Percentiles rank a stretch among this genome's conserved stretches.
Evolutionary conservation across 2,329 filamentous ascomycete species (phyloP).

Genomic region (Alternaria sp.): DNA sequence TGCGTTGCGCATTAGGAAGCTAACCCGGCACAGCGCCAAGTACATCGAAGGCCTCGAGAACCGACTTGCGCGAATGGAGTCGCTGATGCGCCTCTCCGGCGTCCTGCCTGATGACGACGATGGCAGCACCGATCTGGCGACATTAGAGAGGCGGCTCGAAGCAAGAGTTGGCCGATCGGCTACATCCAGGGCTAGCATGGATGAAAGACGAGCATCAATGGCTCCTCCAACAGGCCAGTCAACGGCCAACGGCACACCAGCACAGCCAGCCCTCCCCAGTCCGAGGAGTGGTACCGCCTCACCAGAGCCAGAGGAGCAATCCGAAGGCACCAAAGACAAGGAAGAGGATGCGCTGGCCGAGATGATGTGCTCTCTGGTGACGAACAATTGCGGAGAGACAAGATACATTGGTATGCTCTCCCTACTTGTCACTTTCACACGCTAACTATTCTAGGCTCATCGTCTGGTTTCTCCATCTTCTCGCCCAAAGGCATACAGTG

Average conservation of each 20-base stretch:
- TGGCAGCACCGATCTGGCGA: conserved; percentile 85
- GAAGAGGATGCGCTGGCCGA: conserved; percentile 91
- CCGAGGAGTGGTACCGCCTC: conserved; percentile 62
- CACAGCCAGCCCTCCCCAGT: conserved; percentile 58
- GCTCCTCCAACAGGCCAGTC: conserved; percentile 50
- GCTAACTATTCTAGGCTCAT: conserved; percentile 71
- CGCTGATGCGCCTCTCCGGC: conserved; percentile 83
- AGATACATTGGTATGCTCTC: conserved; percentile 81
- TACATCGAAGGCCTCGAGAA: conserved; percentile 98
- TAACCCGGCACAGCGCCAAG: conserved; percentile 72
- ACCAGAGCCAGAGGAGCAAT: conserved; percentile 59
- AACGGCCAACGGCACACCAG: conserved; percentile 51
- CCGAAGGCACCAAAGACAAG: conserved; percentile 48
- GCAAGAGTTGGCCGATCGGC: conserved; percentile 55
- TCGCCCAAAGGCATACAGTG: conserved; percentile 97
- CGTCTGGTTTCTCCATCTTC: conserved; percentile 98
- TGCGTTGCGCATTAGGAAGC: conserved; percentile 3
- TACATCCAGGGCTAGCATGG: conserved; percentile 33
- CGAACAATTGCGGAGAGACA: conserved; percentile 92
- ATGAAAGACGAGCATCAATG: conserved; percentile 47
- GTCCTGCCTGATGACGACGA: conserved; percentile 85
- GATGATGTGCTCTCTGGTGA: conserved; percentile 98
- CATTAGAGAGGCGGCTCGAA: conserved; percentile 77
- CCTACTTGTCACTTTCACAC: not conserved
- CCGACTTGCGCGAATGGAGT: conserved; percentile 93